phyloP scores from a whole-genome alignment of 1,284 basidiomycete species.

The Inonotus hispidus region DNA sequence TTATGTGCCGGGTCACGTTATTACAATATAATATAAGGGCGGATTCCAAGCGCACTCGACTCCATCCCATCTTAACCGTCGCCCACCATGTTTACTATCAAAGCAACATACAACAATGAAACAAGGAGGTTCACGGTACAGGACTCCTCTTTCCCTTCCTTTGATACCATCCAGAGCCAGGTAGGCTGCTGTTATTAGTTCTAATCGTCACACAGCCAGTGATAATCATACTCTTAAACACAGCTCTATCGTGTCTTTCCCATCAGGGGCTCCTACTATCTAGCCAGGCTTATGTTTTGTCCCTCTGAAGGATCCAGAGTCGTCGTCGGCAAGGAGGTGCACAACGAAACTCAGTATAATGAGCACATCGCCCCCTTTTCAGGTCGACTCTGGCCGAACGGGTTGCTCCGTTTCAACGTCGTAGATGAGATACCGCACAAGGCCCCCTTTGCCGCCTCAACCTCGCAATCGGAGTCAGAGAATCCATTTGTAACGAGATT shows the following conservation, averaged over 20 bases:
- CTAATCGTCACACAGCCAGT: conserved; percentile 7
- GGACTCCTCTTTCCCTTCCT: conserved; percentile 39
- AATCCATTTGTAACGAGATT: not conserved
- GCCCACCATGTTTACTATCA: conserved; percentile 47
- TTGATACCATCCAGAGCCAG: conserved; percentile 38
- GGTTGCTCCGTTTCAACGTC: conserved; percentile 58
- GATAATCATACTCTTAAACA: conserved; percentile 19
- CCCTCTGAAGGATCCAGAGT: conserved; percentile 40
- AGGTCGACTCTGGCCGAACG: conserved; percentile 46
- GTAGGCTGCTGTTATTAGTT: conserved; percentile 25
- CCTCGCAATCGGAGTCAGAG: not conserved
- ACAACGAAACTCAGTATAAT: conserved; percentile 51
- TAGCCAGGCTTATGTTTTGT: conserved; percentile 63
- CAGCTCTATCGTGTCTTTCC: conserved; percentile 68
- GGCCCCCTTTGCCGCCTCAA: not conserved
- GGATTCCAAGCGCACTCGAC: not conserved
- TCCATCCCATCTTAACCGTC: conserved; percentile 12
- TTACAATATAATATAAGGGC: conserved; percentile 8
- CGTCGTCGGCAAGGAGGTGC: conserved; percentile 55
- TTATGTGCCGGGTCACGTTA: conserved; percentile 4
- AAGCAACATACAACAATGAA: conserved; percentile 47
- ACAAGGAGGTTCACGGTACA: conserved; percentile 43
- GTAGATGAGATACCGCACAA: conserved; percentile 36
- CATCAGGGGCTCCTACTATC: conserved; percentile 50
- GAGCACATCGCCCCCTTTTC: conserved; percentile 43